Evolutionary conservation across 2,329 filamentous ascomycete genomes (phyloP), one percentile per base, ranked within the genome.

Genomic region (Ceratocystis smalleyi): DNA sequence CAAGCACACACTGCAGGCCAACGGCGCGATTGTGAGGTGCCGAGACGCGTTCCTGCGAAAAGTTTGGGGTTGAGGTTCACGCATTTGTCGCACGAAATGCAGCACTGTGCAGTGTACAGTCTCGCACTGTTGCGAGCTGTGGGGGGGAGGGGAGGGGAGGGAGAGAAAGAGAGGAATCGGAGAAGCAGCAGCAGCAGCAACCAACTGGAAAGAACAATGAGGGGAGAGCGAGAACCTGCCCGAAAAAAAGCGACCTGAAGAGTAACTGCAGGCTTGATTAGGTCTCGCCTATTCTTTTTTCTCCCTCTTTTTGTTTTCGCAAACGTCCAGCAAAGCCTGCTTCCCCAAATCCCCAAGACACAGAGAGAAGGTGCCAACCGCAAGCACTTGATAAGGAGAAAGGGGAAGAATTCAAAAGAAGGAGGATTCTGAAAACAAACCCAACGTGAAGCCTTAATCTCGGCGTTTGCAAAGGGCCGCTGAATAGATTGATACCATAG

Each of bases 11-110:
- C 5, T 40, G 35, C 47, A 49, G 7, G 47, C n/a, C 47, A 10
- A 49, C 47, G 15, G 47, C 47, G 17, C 19, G 19, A 49, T 49
- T n/a, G 24, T n/a, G 47, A 49, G 35, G 47, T 49, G 8, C 19
- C n/a, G 47, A 49, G 47, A 49, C 72, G 59, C 8, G 40, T 17
- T 24, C 62, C 49, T 24, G 32, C 49, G 43, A 40, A 32, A 45
- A 45, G 6, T 60, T 49, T 62, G 49, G 57, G 32, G n/a, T 15
- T 19, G 15, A 17, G 47, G 47, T 51, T 40, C 35, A 4, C 35
- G 8, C n/a, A 22, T 7, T 49, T 10, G n/a, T 12, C 47, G 47
- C 47, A 55, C 51, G n/a, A 55, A 55, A 55, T 17, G 24, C 15
- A 55, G 51, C 27, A 55, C 51, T 32, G 51, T 55, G 4, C 32